phyloP scores from a whole-genome alignment of 345 rosid genomes.

The Euclidium syriacum region DNA sequence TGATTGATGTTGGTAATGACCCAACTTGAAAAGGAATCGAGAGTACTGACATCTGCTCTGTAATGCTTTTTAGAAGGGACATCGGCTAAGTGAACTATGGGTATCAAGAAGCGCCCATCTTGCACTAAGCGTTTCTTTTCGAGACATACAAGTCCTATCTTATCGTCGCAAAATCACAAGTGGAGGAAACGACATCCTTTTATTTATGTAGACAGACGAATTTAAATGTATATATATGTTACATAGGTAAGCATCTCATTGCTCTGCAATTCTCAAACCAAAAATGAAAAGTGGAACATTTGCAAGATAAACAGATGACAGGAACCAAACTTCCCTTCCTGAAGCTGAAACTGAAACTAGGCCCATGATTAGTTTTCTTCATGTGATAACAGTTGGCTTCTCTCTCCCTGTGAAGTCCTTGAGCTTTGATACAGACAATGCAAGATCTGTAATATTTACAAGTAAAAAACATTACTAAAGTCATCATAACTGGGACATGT shows the following conservation, averaged over 20 bases:
- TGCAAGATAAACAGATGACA: slow-evolving; percentile 12
- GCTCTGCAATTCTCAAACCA: slow-evolving; percentile 22
- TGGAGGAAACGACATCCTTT: background rate
- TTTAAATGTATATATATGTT: slow-evolving; percentile 7
- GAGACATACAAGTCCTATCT: background rate
- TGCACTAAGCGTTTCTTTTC: background rate
- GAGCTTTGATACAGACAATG: slow-evolving; percentile 78
- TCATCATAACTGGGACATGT: slow-evolving; percentile 3
- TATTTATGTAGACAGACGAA: background rate
- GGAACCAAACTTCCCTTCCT: slow-evolving; percentile 25
- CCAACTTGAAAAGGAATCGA: slow-evolving; percentile 64
- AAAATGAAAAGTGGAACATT: slow-evolving; percentile 31
- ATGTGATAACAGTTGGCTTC: slow-evolving; percentile 94
- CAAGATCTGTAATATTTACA: slow-evolving; percentile 60
- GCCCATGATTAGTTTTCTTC: slow-evolving; percentile 5
- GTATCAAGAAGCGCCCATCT: too few relatives aligned
- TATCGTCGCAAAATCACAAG: background rate
- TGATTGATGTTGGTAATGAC: slow-evolving; percentile 21
- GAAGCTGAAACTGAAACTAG: background rate
- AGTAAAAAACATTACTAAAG: slow-evolving; percentile 5
- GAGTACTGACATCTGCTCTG: slow-evolving; percentile 90
- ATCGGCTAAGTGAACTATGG: slow-evolving; percentile 91
- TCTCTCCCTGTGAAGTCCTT: slow-evolving; percentile 88
- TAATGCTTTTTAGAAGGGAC: slow-evolving; percentile 83
- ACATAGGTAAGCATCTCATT: slow-evolving; percentile 26